Evolutionary conservation across 371 early-diverging fungal species (phyloP), one percentile per base, ranked within the genome.

Genomic region (Dipsacomyces acuminosporus): DNA sequence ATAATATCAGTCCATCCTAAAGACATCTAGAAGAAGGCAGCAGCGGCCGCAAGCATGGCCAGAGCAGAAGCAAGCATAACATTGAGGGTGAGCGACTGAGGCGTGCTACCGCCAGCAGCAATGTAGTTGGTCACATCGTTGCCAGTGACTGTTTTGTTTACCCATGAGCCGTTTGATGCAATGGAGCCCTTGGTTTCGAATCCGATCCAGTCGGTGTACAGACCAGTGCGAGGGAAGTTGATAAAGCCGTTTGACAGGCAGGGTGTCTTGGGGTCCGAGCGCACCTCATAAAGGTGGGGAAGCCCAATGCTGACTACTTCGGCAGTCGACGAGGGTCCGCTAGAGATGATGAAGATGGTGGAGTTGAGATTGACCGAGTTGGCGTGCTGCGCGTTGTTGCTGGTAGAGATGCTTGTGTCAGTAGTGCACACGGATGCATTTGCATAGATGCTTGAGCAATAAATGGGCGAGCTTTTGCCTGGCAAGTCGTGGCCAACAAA

Each of bases 171-270:
- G 35, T 64, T 59, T 2, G 69, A 41, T 18, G 59, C 64, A 44
- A 67, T 54, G 1, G 69, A 59, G 8, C 69, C 69, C 9, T 41
- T 36, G 14, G 69, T 45, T 8, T 41, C 64, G 59, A 59, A 69
- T 17, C 66, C 66, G 30, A 69, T 59, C 69, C 69, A 69, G 52
- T 69, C 69, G 11, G 66, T 64, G 48, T 69, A 69, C 43, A 65
- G 38, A 13, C 69, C 55, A 9, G 66, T 54, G 52, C 66, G 66
- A 36, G 64, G 52, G 49, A 64, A 69, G 45, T 59, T 49, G 41
- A 69, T 35, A 59, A 69, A 69, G 2, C 69, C 69, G 45, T 64
- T 69, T 8, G 66, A 54, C 22, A 25, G 25, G 59, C 69, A 69
- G 8, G 65, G 48, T 19, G 43, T 35, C 9, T 44, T n/a, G 15